phyloP scores from a whole-genome alignment of 495 filamentous ascomycete genomes.

The Xylaria castorea region DNA sequence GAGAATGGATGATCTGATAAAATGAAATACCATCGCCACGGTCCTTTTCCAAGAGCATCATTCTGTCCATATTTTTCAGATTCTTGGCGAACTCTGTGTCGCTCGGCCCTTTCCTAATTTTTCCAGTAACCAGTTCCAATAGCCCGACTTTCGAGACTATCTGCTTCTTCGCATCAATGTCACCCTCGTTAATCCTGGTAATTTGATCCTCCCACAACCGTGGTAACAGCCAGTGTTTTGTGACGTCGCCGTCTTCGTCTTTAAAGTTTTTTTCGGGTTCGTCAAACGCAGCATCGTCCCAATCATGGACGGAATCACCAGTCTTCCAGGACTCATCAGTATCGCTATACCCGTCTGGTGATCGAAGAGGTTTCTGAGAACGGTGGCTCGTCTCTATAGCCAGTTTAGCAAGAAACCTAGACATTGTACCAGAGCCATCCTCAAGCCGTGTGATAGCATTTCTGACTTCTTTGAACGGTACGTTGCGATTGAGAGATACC shows the following conservation, averaged over 20 bases:
- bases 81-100: constrained; percentile 35
- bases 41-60: constrained; percentile 38
- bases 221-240: constrained; percentile 24
- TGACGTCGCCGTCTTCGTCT: constrained; percentile 9
- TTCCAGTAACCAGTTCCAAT: constrained; percentile 23
- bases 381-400: constrained; percentile 21
- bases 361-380: neutral
- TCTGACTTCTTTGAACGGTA: constrained; percentile 45
- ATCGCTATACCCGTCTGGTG: constrained; percentile 15
- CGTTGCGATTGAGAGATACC: constrained; percentile 33
- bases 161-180: constrained; percentile 24
- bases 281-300: neutral
- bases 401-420: constrained; percentile 34
- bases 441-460: constrained; percentile 48
- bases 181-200: constrained; percentile 30
- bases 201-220: constrained; percentile 32
- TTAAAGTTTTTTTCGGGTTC: neutral
- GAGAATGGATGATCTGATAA: neutral
- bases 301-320: constrained; percentile 5
- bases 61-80: constrained; percentile 32
- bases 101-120: constrained; percentile 45
- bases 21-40: constrained; percentile 29
- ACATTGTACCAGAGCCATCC: constrained; percentile 34
- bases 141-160: constrained; percentile 30
- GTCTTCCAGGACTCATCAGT: neutral